These are phyloP conservation scores for Paramecium sexaurelia DNA, from an alignment of 73 alveolate genomes.

Conservation along the genomic window DNA sequence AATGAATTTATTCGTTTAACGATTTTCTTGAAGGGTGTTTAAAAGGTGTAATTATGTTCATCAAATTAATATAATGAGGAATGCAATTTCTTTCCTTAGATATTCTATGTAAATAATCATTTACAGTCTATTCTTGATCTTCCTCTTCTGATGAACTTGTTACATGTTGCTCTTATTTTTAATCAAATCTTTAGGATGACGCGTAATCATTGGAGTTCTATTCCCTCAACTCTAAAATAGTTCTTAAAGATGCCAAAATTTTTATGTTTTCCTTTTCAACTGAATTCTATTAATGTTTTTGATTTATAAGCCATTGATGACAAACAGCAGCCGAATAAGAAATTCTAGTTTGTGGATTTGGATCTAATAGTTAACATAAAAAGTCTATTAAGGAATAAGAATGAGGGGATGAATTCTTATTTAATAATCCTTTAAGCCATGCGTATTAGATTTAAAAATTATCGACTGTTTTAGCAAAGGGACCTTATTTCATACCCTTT, in stretches of 20 bases:
- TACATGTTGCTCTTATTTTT: background rate
- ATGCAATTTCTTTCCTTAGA: conserved; percentile 34
- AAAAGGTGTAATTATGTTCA: background rate
- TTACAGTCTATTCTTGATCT: background rate
- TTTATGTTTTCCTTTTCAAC: background rate
- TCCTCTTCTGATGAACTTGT: conserved; percentile 51
- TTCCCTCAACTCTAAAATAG: conserved; percentile 42
- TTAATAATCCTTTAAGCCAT: background rate
- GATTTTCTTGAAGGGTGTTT: conserved; percentile 45
- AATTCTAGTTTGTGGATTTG: background rate
- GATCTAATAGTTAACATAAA: background rate
- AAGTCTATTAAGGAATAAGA: conserved; percentile 27
- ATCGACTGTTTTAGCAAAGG: background rate
- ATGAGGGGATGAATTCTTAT: background rate
- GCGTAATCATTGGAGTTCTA: conserved; percentile 10
- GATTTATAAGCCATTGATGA: conserved; percentile 38
- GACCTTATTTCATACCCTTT: background rate
- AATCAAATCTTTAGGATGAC: background rate
- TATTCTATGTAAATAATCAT: conserved; percentile 27
- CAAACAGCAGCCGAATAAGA: background rate
- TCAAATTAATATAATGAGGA: background rate
- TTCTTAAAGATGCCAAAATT: background rate
- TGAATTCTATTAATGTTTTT: background rate
- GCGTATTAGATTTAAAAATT: background rate
- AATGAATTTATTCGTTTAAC: background rate